These are phyloP conservation scores for Magnaporthiopsis rhizophila DNA, from an alignment of 2,329 filamentous ascomycete genomes.

Conservation along the genomic window DNA sequence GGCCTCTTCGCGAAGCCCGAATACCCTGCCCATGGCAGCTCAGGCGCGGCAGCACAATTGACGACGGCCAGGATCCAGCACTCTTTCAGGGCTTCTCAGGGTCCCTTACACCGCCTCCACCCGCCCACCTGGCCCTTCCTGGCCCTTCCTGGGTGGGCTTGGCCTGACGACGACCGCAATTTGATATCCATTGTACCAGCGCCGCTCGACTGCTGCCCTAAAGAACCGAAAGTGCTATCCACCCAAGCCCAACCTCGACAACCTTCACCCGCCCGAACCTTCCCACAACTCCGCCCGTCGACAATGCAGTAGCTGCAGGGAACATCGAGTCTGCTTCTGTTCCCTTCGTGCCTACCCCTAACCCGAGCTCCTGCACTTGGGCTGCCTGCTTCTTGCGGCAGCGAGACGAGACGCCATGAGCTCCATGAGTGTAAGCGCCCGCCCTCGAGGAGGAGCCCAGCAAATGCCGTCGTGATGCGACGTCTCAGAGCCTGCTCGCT, in stretches of 20 bases:
- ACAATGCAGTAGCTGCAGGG: not conserved
- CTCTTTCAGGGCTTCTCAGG: not conserved
- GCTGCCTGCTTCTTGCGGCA: not conserved
- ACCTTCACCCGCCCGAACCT: not conserved
- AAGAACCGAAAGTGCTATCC: not conserved
- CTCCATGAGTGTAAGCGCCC: slow-evolving; percentile 7
- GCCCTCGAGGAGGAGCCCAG: not conserved
- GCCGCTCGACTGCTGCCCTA: not conserved
- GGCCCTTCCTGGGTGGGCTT: not conserved
- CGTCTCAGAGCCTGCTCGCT: not conserved
- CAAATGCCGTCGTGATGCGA: not conserved
- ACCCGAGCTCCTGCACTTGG: not conserved
- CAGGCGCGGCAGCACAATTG: not conserved
- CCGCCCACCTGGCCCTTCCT: not conserved
- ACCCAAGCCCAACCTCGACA: not conserved
- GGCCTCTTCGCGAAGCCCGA: too few species aligned
- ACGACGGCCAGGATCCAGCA: not conserved
- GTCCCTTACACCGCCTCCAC: not conserved
- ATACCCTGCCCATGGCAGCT: not conserved
- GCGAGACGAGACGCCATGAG: slow-evolving; percentile 3
- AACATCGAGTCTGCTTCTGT: not conserved
- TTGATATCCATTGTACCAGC: not conserved
- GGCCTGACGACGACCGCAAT: not conserved
- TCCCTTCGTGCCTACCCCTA: not conserved
- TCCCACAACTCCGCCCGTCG: not conserved